These are phyloP conservation scores for Sugiyamaella xylanicola DNA, from an alignment of 1,139 yeast species.

Conservation along the genomic window DNA sequence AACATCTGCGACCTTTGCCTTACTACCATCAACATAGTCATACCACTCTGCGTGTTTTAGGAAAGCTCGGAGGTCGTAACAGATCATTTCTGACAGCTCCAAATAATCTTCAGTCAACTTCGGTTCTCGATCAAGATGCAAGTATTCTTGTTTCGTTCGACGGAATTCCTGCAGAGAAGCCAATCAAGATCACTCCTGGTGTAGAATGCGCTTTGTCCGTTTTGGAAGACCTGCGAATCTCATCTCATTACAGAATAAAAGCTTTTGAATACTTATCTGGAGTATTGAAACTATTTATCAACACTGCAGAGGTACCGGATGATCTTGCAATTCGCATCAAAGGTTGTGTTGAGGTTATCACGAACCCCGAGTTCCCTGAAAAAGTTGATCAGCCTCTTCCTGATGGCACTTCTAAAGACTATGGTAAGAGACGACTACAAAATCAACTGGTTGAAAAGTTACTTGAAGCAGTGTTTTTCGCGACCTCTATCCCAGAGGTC, in stretches of 20 bases:
- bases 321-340: slow-evolving; percentile 52
- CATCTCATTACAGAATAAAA: slow-evolving; percentile 67
- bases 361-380: slow-evolving; percentile 51
- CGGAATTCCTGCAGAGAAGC: slow-evolving; percentile 63
- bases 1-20: slow-evolving; percentile 87
- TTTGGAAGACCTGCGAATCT: slow-evolving; percentile 67
- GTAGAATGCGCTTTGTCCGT: slow-evolving; percentile 66
- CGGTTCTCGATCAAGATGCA: slow-evolving; percentile 66
- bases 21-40: slow-evolving; percentile 91
- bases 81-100: slow-evolving; percentile 81
- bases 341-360: slow-evolving; percentile 53
- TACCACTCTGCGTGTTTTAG: slow-evolving; percentile 87
- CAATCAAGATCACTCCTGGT: slow-evolving; percentile 82
- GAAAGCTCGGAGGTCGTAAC: slow-evolving; percentile 95
- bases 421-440: slow-evolving; percentile 62
- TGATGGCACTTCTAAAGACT: slow-evolving; percentile 31
- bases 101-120: slow-evolving; percentile 57
- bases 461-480: slow-evolving; percentile 69
- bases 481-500: slow-evolving; percentile 76
- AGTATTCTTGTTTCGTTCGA: slow-evolving; percentile 69
- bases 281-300: slow-evolving; percentile 68
- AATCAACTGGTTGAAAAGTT: slow-evolving; percentile 55
- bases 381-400: slow-evolving; percentile 43
- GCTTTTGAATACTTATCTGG: slow-evolving; percentile 75
- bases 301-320: slow-evolving; percentile 63